These are phyloP conservation scores for Talaromyces piceae DNA, from an alignment of 2,329 filamentous ascomycete genomes.

Conservation along the genomic window DNA sequence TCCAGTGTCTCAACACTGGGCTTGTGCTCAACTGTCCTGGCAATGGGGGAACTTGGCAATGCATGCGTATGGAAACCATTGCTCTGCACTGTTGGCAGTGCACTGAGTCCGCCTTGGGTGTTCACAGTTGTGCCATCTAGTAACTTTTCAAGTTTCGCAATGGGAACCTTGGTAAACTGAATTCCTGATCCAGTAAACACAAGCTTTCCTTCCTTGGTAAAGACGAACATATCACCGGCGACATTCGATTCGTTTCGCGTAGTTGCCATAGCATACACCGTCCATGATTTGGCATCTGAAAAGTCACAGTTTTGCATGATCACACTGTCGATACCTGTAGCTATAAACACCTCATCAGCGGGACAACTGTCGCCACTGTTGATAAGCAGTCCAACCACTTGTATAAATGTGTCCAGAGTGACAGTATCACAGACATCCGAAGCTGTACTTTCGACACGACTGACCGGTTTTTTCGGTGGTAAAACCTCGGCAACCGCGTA, in stretches of 20 bases:
- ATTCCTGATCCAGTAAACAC: conserved; percentile 7
- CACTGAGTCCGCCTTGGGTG: not conserved
- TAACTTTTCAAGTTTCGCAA: conserved; percentile 6
- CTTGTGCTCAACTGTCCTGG: not conserved
- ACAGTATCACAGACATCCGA: conserved; percentile 5
- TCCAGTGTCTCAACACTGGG: not conserved
- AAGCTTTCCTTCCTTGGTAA: conserved; percentile 5
- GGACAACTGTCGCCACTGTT: conserved; percentile 8
- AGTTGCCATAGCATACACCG: conserved; percentile 5
- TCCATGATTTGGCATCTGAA: conserved; percentile 2
- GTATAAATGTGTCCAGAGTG: conserved; percentile 5
- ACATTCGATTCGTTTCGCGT: conserved; percentile 3
- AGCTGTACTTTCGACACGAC: conserved; percentile 3
- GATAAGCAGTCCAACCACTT: conserved; percentile 8
- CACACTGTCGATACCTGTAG: conserved; percentile 5
- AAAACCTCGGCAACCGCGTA: conserved; percentile 4
- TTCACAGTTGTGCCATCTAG: conserved; percentile 3
- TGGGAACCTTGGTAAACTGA: conserved; percentile 3
- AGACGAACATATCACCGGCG: conserved; percentile 10
- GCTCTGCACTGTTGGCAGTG: not conserved
- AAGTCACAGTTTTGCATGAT: conserved; percentile 10
- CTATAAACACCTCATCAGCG: conserved; percentile 6
- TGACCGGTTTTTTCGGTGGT: conserved; percentile 3
- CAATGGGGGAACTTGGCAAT: not conserved
- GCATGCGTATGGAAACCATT: not conserved